Evolutionary conservation across 2,329 filamentous ascomycete genomes (phyloP), one percentile per base, ranked within the genome.

Genomic region (Ophioceras dolichostomum): DNA sequence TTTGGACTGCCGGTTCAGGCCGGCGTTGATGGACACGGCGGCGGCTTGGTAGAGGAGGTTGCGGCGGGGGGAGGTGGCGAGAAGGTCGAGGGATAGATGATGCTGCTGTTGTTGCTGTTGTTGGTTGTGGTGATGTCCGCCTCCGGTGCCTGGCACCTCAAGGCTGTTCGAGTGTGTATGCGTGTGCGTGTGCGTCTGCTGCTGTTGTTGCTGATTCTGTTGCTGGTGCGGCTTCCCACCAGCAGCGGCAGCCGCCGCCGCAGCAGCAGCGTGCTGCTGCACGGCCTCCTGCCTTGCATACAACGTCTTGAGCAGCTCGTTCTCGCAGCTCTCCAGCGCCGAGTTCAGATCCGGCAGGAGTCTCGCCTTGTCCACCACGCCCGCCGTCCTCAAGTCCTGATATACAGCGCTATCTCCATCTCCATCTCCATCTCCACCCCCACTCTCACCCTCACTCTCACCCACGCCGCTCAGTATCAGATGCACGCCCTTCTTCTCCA

Each of bases 271-370:
- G n/a, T n/a, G n/a, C n/a, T n/a, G n/a, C 28, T 22, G 24, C 13
- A 30, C 21, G 13, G 73, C 70, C 43, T 84, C 79, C 47, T 79
- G 80, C 45, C 71, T 76, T 27, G 70, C 71, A 52, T 89, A 89
- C 27, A 88, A 74, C 0, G 80, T 80, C 51, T 83, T 87, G 31
- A 98, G 70, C 5, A 95, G 73, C 49, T 94, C 84, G 48, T 98
- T 98, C 54, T 98, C 91, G 57, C 89, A 96, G 45, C 79, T 84
- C 54, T 98, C 91, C 1, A 98, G 68, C 0, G 89, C 89, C 5
- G 85, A 88, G 55, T 98, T 98, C 37, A 98, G 73, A 44, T 93
- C 80, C 30, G 87, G 82, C 47, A 95, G 85, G 38, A 95, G 76
- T 41, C 78, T 72, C 5, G 94, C 86, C 10, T 79, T 76, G 34